These are phyloP conservation scores for Colletotrichum aenigma DNA, from an alignment of 2,329 filamentous ascomycete genomes.

Conservation along the genomic window DNA sequence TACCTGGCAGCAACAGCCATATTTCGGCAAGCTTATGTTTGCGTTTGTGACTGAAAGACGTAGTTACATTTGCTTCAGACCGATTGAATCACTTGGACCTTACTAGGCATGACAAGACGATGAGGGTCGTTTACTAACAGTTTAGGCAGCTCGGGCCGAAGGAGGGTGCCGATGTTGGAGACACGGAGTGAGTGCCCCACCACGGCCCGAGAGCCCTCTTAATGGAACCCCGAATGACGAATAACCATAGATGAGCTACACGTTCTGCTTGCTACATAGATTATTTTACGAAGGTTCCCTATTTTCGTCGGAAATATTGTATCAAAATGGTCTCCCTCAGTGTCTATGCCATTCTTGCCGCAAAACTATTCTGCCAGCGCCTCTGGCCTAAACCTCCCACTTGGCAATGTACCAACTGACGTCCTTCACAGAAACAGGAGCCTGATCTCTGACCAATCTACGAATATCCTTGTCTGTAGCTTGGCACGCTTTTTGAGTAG, in stretches of 20 bases:
- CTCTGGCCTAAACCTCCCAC: not conserved
- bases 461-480: not conserved
- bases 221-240: fast-evolving
- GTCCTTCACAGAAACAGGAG: not conserved
- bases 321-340: not conserved
- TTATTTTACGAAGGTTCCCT: fast-evolving
- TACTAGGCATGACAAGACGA: not conserved
- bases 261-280: fast-evolving
- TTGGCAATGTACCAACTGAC: not conserved
- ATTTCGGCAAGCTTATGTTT: not conserved
- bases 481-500: not conserved
- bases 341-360: not conserved
- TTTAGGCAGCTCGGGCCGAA: not conserved
- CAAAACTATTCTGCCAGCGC: fast-evolving
- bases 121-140: fast-evolving
- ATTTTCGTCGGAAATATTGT: not conserved
- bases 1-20: not conserved
- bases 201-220: not conserved
- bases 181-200: not conserved
- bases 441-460: not conserved
- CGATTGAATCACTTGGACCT: not conserved
- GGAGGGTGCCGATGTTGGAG: not conserved
- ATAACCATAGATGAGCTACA: not conserved
- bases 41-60: fast-evolving
- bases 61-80: fast-evolving